Evolutionary conservation across 495 filamentous ascomycete genomes (phyloP).

Genomic region (Neohortaea acidophila): DNA sequence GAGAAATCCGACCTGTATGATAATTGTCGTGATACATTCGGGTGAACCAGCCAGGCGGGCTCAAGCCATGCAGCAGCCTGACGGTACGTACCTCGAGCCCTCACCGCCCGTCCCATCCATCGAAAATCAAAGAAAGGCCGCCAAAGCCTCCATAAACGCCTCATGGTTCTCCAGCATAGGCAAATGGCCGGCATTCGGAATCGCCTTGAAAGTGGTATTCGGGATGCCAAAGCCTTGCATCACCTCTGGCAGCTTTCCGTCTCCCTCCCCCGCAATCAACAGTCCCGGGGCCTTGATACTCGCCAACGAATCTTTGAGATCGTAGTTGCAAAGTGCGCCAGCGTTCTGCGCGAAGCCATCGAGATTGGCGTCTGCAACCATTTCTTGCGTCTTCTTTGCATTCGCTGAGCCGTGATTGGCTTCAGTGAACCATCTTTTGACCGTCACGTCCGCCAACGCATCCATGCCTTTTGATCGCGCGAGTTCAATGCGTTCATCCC

Average conservation of each 20-base stretch:
- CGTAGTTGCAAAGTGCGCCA: conserved; percentile 60
- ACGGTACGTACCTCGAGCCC: no score
- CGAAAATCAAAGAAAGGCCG: conserved; percentile 13
- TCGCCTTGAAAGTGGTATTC: conserved; percentile 45
- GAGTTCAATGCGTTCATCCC: conserved; percentile 60
- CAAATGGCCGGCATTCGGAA: conserved; percentile 58
- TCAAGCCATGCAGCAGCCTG: no score
- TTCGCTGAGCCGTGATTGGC: conserved; percentile 41
- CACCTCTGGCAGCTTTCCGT: conserved; percentile 44
- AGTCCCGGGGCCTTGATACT: conserved; percentile 34
- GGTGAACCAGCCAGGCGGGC: no score
- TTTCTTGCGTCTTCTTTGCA: conserved; percentile 38
- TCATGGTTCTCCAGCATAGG: conserved; percentile 59
- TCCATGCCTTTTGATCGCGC: conserved; percentile 46
- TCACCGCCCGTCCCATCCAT: not conserved
- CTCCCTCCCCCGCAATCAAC: conserved; percentile 48
- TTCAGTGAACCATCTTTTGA: conserved; percentile 59
- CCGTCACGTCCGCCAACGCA: conserved; percentile 48
- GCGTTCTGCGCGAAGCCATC: conserved; percentile 55
- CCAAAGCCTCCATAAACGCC: conserved; percentile 15
- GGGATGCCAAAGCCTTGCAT: conserved; percentile 30
- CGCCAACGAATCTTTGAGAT: conserved; percentile 48
- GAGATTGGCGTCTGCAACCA: conserved; percentile 48
- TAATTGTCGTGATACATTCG: not conserved
- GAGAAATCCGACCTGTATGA: not conserved